These are phyloP conservation scores for Trichoderma asperellum DNA, from an alignment of 2,329 filamentous ascomycete species.

Conservation along the genomic window DNA sequence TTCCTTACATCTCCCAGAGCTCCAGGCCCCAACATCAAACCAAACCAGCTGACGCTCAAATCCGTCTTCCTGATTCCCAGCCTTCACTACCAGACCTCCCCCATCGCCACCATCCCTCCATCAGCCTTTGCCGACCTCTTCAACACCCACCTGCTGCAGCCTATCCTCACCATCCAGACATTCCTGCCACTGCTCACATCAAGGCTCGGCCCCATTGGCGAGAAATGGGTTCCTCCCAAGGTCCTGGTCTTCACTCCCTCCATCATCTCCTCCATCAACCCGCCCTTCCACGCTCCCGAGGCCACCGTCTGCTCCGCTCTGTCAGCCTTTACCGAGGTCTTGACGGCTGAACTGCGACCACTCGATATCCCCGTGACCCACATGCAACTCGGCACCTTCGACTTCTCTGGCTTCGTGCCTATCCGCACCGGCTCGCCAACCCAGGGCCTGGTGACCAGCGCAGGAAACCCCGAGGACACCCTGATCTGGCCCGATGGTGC, in stretches of 20 bases:
- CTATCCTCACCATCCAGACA: constrained; percentile 84
- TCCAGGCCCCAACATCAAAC: constrained; percentile 74
- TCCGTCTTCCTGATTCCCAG: constrained; percentile 84
- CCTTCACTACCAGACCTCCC: constrained; percentile 77
- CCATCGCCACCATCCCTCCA: constrained; percentile 82
- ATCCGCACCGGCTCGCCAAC: constrained; percentile 40
- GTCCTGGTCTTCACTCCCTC: constrained; percentile 78
- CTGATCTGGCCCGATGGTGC: constrained; percentile 67
- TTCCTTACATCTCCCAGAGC: constrained; percentile 75
- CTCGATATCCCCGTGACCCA: constrained; percentile 80
- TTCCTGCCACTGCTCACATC: constrained; percentile 80
- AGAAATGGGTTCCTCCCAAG: constrained; percentile 61
- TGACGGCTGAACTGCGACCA: constrained; percentile 77
- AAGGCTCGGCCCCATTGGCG: constrained; percentile 57
- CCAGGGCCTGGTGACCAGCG: constrained; percentile 46
- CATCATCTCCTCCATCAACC: constrained; percentile 78
- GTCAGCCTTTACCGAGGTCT: constrained; percentile 80
- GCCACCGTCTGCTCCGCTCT: constrained; percentile 83
- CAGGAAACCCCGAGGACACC: constrained; percentile 51
- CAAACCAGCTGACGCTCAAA: constrained; percentile 75
- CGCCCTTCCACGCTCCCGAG: constrained; percentile 83
- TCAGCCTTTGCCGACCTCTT: constrained; percentile 87
- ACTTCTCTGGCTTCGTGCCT: constrained; percentile 70
- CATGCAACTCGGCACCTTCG: constrained; percentile 88
- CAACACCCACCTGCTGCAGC: constrained; percentile 88